These are phyloP conservation scores for Xylaria castorea DNA, from an alignment of 495 filamentous ascomycete species.

Conservation along the genomic window DNA sequence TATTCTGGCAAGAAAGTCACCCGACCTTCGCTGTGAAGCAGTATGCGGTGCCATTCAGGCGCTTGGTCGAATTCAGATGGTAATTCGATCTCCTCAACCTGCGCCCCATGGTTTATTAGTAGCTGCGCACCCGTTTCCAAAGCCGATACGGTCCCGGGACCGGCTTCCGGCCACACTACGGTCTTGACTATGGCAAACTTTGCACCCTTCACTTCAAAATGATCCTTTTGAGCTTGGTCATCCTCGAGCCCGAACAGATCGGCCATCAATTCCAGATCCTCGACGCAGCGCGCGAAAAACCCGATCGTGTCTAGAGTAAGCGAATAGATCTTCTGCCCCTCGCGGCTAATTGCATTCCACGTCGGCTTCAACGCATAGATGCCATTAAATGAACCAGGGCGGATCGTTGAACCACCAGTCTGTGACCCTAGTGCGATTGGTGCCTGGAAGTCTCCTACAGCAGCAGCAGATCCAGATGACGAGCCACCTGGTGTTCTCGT, in stretches of 20 bases:
- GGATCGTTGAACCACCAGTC: constrained; percentile 57
- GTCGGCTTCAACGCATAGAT: constrained; percentile 65
- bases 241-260: constrained; percentile 57
- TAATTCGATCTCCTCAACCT: constrained; percentile 55
- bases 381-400: constrained; percentile 62
- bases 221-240: constrained; percentile 42
- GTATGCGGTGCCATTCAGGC: constrained; percentile 48
- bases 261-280: constrained; percentile 57
- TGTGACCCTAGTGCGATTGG: constrained; percentile 58
- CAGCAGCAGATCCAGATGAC: constrained; percentile 60
- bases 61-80: constrained; percentile 52
- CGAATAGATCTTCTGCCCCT: constrained; percentile 57
- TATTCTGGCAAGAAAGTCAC: constrained; percentile 56
- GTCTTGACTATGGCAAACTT: constrained; percentile 59
- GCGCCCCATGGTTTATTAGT: constrained; percentile 48
- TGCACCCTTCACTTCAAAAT: constrained; percentile 47
- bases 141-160: constrained; percentile 53
- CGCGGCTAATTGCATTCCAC: constrained; percentile 60
- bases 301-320: constrained; percentile 61
- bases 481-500: constrained; percentile 60
- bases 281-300: constrained; percentile 54
- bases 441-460: constrained; percentile 58
- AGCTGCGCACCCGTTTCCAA: constrained; percentile 49
- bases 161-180: constrained; percentile 54
- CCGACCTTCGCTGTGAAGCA: constrained; percentile 51